These are phyloP conservation scores for Cordyceps fumosorosea DNA, from an alignment of 2,329 filamentous ascomycete species.

Conservation along the genomic window DNA sequence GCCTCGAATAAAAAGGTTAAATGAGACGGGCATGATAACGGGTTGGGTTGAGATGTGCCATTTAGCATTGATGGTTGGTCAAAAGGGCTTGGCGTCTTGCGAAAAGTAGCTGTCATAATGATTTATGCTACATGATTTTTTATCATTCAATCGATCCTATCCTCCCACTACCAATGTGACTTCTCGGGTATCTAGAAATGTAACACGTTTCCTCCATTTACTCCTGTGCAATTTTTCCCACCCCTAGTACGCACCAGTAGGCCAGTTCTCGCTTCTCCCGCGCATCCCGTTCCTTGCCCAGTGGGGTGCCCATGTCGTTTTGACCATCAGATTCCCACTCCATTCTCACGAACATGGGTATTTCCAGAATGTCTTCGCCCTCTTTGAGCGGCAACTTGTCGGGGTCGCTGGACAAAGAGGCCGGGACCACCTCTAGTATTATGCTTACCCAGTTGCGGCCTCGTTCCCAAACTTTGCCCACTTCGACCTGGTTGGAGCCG, in stretches of 20 bases:
- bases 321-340: slow-evolving; percentile 77
- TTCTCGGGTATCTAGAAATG: slow-evolving; percentile 34
- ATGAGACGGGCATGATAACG: slow-evolving; percentile 19
- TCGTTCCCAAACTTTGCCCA: slow-evolving; percentile 92
- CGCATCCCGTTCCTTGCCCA: slow-evolving; percentile 49
- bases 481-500: slow-evolving; percentile 57
- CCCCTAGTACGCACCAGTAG: slow-evolving; percentile 90
- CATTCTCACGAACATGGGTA: slow-evolving; percentile 86
- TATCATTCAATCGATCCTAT: neutral
- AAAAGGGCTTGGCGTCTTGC: slow-evolving; percentile 45
- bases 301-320: slow-evolving; percentile 54
- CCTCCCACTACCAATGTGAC: slow-evolving; percentile 13
- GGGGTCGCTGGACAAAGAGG: slow-evolving; percentile 40
- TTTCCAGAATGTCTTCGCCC: slow-evolving; percentile 68
- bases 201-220: slow-evolving; percentile 15
- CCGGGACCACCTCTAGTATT: slow-evolving; percentile 79
- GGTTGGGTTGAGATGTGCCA: slow-evolving; percentile 22
- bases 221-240: slow-evolving; percentile 66
- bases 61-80: slow-evolving; percentile 32
- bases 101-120: slow-evolving; percentile 42
- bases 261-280: slow-evolving; percentile 81
- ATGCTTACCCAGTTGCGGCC: slow-evolving; percentile 94
- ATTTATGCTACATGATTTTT: slow-evolving; percentile 21
- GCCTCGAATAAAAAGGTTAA: slow-evolving; percentile 1
- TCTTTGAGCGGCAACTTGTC: slow-evolving; percentile 45